Evolutionary conservation across 2,329 filamentous ascomycete genomes (phyloP).

Genomic region (Akanthomyces dipterigenus): DNA sequence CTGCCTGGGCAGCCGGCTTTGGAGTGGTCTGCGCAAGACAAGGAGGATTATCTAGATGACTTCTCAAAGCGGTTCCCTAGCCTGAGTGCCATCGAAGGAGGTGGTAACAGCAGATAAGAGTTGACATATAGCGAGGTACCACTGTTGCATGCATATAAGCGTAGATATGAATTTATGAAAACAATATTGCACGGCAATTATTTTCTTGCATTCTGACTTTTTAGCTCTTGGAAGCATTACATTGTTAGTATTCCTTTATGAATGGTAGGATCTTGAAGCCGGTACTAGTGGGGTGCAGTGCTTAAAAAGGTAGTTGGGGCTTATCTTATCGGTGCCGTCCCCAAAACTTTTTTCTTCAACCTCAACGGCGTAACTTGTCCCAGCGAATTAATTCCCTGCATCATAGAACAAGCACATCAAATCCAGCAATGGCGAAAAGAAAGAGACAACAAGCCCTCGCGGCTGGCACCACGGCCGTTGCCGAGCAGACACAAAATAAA

Average conservation of each 20-base stretch:
- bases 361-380: background rate
- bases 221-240: background rate
- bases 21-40: slow-evolving; percentile 51
- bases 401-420: slow-evolving; percentile 10
- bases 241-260: background rate
- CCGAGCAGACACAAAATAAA: slow-evolving; percentile 23
- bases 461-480: slow-evolving; percentile 17
- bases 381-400: slow-evolving; percentile 1
- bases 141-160: background rate
- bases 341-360: slow-evolving; percentile 22
- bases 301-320: slow-evolving; percentile 6
- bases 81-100: slow-evolving; percentile 64
- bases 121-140: background rate
- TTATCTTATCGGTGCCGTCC: slow-evolving; percentile 27
- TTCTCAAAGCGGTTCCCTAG: slow-evolving; percentile 87
- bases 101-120: background rate
- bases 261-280: background rate
- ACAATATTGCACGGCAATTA: background rate
- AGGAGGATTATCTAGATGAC: slow-evolving; percentile 58
- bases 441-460: slow-evolving; percentile 35
- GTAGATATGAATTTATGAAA: slow-evolving; percentile 3
- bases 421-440: slow-evolving; percentile 39
- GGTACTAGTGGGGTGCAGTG: background rate
- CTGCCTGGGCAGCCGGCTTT: slow-evolving; percentile 42
- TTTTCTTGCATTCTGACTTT: slow-evolving; percentile 5